Conservation (phyloP, 176 grass and related monocot genomes). For the Oryza glaberrima region DNA sequence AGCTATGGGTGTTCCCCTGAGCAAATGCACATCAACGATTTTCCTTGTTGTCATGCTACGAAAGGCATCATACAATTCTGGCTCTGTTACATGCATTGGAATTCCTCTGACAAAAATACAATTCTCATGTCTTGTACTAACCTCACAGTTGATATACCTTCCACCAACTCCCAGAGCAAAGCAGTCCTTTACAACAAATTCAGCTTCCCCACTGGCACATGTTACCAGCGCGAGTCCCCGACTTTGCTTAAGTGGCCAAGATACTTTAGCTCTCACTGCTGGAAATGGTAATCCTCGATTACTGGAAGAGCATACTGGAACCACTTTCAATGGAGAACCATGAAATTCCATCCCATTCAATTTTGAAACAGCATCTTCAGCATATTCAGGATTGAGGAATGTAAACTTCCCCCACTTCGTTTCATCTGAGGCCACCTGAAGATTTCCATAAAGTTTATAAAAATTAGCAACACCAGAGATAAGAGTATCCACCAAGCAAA, state of each 20-base stretch:
- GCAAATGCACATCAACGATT: constrained; percentile 67
- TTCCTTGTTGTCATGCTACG: constrained; percentile 48
- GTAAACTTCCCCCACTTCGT: constrained; percentile 82
- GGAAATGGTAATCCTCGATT: constrained; percentile 63
- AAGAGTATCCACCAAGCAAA: constrained; percentile 62
- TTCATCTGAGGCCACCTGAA: constrained; percentile 50
- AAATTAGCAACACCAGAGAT: constrained; percentile 60
- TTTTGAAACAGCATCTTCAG: constrained; percentile 67
- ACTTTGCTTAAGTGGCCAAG: constrained; percentile 71
- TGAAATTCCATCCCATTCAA: constrained; percentile 75
- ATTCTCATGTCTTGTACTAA: constrained; percentile 66
- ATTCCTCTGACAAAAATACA: constrained; percentile 76
- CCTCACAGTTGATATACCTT: constrained; percentile 70
- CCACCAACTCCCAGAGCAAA: constrained; percentile 62
- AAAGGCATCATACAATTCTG: constrained; percentile 75
- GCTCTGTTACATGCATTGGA: constrained; percentile 63
- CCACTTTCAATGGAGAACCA: constrained; percentile 68
- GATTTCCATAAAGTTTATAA: constrained; percentile 49
- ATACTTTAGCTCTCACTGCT: constrained; percentile 79
- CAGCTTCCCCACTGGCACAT: constrained; percentile 74
- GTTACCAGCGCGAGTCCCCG: constrained; percentile 64
- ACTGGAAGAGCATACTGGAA: constrained; percentile 48
- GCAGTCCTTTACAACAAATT: constrained; percentile 62
- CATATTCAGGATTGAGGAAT: constrained; percentile 75
- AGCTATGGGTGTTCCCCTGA: constrained; percentile 43